These are phyloP conservation scores for Aureobasidium uvarum DNA, from an alignment of 2,329 filamentous ascomycete species.

Conservation along the genomic window DNA sequence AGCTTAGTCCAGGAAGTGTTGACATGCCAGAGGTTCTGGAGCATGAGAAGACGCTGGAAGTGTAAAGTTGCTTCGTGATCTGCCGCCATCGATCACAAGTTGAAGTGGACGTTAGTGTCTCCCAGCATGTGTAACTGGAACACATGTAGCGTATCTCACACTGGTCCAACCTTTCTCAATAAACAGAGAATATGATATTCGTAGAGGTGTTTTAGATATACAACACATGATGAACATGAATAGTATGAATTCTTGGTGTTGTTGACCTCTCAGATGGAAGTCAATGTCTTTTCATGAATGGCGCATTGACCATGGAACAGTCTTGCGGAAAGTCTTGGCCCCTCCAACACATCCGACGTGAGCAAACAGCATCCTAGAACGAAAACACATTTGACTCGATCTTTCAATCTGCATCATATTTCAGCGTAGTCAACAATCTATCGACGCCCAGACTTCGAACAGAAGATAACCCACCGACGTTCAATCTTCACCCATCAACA, in stretches of 20 bases:
- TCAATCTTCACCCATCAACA: slow-evolving; percentile 4
- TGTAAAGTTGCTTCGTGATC: background rate
- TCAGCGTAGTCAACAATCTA: background rate
- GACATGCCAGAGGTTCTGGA: slow-evolving; percentile 44
- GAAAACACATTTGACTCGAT: background rate
- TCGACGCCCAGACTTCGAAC: too few species aligned
- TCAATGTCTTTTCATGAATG: background rate
- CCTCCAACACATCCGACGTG: background rate
- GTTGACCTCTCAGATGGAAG: background rate
- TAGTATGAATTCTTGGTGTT: background rate
- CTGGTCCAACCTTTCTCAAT: too few species aligned
- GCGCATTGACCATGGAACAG: background rate
- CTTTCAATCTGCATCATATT: background rate
- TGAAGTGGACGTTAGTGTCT: background rate
- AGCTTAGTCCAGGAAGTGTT: slow-evolving; percentile 51
- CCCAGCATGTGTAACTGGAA: background rate
- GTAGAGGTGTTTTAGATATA: background rate
- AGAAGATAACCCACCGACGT: background rate
- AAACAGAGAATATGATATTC: background rate
- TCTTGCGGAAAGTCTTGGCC: slow-evolving; percentile 13
- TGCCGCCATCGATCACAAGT: background rate
- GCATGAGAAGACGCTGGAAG: slow-evolving; percentile 34
- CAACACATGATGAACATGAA: background rate
- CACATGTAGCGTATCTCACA: too few species aligned
- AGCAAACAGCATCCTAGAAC: slow-evolving; percentile 6